These are phyloP conservation scores for Sphenostylis stenocarpa DNA, from an alignment of 306 rosid species.

Conservation along the genomic window DNA sequence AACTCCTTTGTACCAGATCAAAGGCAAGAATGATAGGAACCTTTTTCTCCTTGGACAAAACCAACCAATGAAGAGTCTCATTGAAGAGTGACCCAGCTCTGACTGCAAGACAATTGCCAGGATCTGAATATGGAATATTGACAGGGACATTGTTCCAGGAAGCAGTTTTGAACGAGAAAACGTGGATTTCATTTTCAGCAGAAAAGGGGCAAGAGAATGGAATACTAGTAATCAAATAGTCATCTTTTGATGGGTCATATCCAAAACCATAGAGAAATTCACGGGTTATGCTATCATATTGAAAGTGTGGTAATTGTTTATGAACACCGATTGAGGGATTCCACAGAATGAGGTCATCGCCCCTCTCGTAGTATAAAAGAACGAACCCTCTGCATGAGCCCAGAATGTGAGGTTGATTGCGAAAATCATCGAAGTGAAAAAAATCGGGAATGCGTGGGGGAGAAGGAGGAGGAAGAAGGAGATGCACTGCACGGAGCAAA, in stretches of 20 bases:
- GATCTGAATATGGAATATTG: neutral
- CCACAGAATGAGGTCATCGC: neutral
- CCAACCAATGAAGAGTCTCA: constrained; percentile 22
- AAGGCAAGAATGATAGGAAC: neutral
- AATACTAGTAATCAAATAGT: neutral
- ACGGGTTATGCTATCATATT: too few species aligned
- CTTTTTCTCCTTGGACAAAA: neutral
- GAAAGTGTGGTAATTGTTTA: neutral
- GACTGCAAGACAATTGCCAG: too few species aligned
- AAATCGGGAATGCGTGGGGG: neutral
- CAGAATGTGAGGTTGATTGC: neutral
- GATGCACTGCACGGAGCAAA: neutral
- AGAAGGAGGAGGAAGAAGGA: neutral
- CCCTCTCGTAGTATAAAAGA: too few species aligned
- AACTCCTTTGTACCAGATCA: neutral
- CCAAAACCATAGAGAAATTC: neutral
- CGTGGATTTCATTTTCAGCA: neutral
- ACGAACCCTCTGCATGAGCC: neutral
- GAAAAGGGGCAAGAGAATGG: neutral
- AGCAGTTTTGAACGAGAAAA: constrained; percentile 15
- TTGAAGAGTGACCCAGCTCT: neutral
- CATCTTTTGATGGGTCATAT: neutral
- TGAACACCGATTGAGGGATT: constrained; percentile 5
- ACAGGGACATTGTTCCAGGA: neutral
- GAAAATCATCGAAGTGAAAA: too few species aligned